Evolutionary conservation across 139 green algal genomes (phyloP).

Genomic region (Micractinium sp.): DNA sequence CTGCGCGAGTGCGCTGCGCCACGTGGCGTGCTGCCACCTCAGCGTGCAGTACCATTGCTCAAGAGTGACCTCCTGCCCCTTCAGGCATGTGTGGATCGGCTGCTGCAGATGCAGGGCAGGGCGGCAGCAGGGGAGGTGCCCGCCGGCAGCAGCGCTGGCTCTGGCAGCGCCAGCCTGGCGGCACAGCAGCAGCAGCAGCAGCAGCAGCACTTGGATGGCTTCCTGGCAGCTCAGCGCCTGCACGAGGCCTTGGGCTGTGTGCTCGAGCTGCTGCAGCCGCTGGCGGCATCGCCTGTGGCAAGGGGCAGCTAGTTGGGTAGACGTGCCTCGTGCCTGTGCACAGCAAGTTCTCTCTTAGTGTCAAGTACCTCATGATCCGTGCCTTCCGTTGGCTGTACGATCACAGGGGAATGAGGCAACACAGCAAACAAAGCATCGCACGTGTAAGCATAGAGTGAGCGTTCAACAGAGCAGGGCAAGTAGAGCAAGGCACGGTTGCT

Average conservation of each 20-base stretch:
- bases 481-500: too few relatives aligned
- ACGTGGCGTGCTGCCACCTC: neutral
- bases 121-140: neutral
- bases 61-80: constrained; percentile 26
- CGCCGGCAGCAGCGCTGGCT: neutral
- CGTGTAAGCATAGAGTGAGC: too few relatives aligned
- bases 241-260: constrained; percentile 9
- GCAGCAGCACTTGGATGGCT: constrained; percentile 17
- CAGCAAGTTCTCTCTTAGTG: too few relatives aligned
- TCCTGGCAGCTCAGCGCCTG: constrained; percentile 38
- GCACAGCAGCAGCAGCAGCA: neutral
- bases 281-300: too few relatives aligned
- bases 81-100: neutral
- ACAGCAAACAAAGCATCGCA: too few relatives aligned
- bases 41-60: neutral
- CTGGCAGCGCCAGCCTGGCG: neutral
- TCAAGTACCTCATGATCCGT: too few relatives aligned
- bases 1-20: constrained; percentile 21
- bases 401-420: too few relatives aligned
- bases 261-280: constrained; percentile 18
- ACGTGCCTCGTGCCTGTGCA: too few relatives aligned
- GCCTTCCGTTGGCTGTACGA: too few relatives aligned
- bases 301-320: too few relatives aligned
- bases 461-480: too few relatives aligned
- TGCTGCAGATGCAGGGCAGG: constrained; percentile 1